phyloP scores from a whole-genome alignment of 495 filamentous ascomycete species.

The Trichoderma erinaceum region DNA sequence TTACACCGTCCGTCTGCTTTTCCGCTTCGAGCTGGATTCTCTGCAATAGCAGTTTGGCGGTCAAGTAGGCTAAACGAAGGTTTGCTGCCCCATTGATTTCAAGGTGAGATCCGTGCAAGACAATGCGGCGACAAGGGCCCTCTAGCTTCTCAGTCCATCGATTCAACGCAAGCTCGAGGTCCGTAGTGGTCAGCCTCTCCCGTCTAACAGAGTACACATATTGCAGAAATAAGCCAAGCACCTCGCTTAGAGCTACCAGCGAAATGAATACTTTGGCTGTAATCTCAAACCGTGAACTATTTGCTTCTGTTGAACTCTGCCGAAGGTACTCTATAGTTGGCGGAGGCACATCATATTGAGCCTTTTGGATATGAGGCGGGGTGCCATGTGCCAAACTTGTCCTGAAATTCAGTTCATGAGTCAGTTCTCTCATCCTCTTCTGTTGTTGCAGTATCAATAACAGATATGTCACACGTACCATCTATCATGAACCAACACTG shows the following conservation, averaged over 20 bases:
- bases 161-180: conserved; percentile 18
- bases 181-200: conserved; percentile 24
- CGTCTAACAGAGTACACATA: conserved; percentile 44
- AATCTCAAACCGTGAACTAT: conserved; percentile 22
- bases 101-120: conserved; percentile 16
- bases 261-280: conserved; percentile 44
- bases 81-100: conserved; percentile 40
- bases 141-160: conserved; percentile 43
- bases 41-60: conserved; percentile 47
- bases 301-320: conserved; percentile 24
- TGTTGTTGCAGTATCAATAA: background rate
- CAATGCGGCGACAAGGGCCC: conserved; percentile 33
- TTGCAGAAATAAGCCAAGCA: conserved; percentile 45
- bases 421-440: background rate
- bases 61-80: conserved; percentile 46
- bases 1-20: conserved; percentile 43
- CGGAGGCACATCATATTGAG: conserved; percentile 50
- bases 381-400: conserved; percentile 49
- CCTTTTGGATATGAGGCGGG: conserved; percentile 43
- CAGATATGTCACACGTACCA: conserved; percentile 29
- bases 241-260: conserved; percentile 47
- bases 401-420: conserved; percentile 26
- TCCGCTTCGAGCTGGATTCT: conserved; percentile 40
- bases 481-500: conserved; percentile 48
- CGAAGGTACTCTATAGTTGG: conserved; percentile 42